Evolutionary conservation across 768 basidiomycete species (phyloP).

Genomic region (Phanerodontia chrysosporium): DNA sequence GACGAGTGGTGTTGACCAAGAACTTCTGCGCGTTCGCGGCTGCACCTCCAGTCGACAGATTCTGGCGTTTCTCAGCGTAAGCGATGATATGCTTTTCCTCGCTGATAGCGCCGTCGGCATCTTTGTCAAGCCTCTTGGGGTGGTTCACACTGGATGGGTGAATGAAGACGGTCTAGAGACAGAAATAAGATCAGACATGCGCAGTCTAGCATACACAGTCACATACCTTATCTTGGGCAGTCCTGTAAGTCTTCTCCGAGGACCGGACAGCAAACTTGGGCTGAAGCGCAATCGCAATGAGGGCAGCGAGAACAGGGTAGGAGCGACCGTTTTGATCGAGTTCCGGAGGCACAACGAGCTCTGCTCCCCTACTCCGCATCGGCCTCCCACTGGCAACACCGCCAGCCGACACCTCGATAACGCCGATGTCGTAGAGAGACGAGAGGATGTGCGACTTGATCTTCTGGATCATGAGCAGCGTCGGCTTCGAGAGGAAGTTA

Average conservation of each 20-base stretch:
- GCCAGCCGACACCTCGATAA: conserved; percentile 79
- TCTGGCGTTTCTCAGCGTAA: conserved; percentile 80
- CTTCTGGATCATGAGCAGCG: conserved; percentile 74
- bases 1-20: conserved; percentile 74
- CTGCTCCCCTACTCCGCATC: conserved; percentile 22
- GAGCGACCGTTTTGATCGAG: conserved; percentile 73
- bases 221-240: conserved; percentile 78
- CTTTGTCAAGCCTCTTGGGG: conserved; percentile 44
- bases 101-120: conserved; percentile 20
- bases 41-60: conserved; percentile 42
- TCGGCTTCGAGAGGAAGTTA: conserved; percentile 89
- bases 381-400: conserved; percentile 19
- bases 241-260: conserved; percentile 63
- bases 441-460: conserved; percentile 75
- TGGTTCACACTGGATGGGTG: conserved; percentile 87
- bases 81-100: conserved; percentile 76
- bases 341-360: conserved; percentile 51
- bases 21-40: conserved; percentile 52
- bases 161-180: conserved; percentile 61
- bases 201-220: too few species aligned
- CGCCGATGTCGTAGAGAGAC: conserved; percentile 73
- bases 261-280: conserved; percentile 87
- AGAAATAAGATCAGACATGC: too few species aligned
- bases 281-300: conserved; percentile 82
- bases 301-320: conserved; percentile 70